Evolutionary conservation across 257 asterid genomes (phyloP).

Genomic region (Verbena officinalis): DNA sequence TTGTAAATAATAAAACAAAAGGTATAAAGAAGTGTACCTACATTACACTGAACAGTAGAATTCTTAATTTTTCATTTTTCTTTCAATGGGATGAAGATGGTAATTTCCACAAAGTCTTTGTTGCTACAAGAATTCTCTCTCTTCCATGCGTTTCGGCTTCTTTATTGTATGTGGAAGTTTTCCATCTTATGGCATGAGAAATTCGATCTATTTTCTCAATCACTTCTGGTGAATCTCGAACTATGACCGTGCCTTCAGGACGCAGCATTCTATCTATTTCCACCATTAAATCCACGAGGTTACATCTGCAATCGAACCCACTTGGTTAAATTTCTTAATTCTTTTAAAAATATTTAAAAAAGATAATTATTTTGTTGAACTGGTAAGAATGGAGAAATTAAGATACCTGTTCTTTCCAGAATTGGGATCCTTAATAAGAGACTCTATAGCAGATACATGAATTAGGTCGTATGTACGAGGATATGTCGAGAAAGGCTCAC

Average conservation of each 20-base stretch:
- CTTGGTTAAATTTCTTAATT: not conserved
- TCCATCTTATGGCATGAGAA: slow-evolving; percentile 85
- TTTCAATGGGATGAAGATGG: slow-evolving; percentile 43
- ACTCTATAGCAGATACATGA: slow-evolving; percentile 76
- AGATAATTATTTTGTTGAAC: not conserved
- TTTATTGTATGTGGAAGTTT: slow-evolving; percentile 54
- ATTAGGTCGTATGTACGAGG: slow-evolving; percentile 96
- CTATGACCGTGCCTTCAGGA: slow-evolving; percentile 83
- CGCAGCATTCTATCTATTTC: slow-evolving; percentile 93
- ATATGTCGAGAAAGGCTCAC: slow-evolving; percentile 98
- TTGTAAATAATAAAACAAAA: slow-evolving; percentile 15
- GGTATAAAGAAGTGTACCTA: slow-evolving; percentile 28
- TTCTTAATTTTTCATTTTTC: not conserved
- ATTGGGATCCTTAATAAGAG: slow-evolving; percentile 64
- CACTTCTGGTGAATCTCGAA: slow-evolving; percentile 83
- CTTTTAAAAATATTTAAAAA: too few relatives aligned
- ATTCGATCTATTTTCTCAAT: slow-evolving; percentile 62
- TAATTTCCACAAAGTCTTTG: slow-evolving; percentile 68
- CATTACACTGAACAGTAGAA: slow-evolving; percentile 10
- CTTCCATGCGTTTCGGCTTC: slow-evolving; percentile 75
- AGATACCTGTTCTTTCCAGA: slow-evolving; percentile 79
- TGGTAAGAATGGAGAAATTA: not conserved
- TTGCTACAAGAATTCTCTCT: slow-evolving; percentile 81
- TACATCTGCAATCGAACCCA: slow-evolving; percentile 62
- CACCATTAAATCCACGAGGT: slow-evolving; percentile 88